Evolutionary conservation across 345 rosid genomes (phyloP).

Genomic region (Gossypium ekmanianum): DNA sequence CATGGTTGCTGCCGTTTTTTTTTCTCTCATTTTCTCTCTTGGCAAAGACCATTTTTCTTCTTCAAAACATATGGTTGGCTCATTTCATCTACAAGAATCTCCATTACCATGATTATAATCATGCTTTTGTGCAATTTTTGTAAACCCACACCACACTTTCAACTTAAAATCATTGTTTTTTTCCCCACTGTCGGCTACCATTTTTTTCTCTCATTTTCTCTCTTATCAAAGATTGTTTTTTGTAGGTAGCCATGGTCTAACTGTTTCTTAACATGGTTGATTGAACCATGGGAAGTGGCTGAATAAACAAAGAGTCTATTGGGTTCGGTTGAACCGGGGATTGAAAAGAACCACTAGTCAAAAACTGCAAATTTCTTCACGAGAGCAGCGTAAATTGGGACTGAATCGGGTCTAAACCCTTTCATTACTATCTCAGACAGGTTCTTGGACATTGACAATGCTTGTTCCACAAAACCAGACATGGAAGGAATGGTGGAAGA

Average conservation of each 20-base stretch:
- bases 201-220: no score
- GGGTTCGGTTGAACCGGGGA: slow-evolving; percentile 96
- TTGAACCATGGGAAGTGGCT: slow-evolving; percentile 93
- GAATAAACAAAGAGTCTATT: slow-evolving; percentile 83
- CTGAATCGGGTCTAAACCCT: slow-evolving; percentile 72
- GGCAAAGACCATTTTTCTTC: no score
- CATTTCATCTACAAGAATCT: no score
- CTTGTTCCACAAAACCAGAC: slow-evolving; percentile 91
- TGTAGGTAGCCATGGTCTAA: slow-evolving; percentile 84
- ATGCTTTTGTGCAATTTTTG: no score
- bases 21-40: no score
- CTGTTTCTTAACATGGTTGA: slow-evolving; percentile 73
- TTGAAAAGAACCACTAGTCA: slow-evolving; percentile 90
- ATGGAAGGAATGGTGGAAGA: slow-evolving; percentile 64
- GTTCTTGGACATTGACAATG: slow-evolving; percentile 60
- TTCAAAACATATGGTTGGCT: no score
- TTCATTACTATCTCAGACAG: slow-evolving; percentile 77
- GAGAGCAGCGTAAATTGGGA: slow-evolving; percentile 62
- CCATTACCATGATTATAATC: no score
- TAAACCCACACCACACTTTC: no score
- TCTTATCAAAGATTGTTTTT: slow-evolving; percentile 50
- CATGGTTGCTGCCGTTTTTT: no score
- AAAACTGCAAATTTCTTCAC: slow-evolving; percentile 73
- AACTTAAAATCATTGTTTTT: no score
- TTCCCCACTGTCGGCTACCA: no score